Conservation (phyloP, 164 flowering plant species). For the Chimonanthus praecox region DNA sequence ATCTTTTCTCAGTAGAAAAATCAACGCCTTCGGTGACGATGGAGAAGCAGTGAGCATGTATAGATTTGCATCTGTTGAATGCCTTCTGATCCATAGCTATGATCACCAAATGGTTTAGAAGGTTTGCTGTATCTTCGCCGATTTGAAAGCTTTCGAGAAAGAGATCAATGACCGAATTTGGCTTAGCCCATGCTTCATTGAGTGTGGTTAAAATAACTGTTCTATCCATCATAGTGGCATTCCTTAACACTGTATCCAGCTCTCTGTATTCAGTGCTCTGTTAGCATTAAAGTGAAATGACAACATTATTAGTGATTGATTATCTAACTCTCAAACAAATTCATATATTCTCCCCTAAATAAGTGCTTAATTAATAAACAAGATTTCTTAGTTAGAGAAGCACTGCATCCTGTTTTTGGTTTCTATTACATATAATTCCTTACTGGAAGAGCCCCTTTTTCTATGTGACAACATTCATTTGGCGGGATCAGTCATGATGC, state of each 20-base stretch:
- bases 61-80: slow-evolving; percentile 41
- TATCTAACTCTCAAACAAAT: too few species aligned
- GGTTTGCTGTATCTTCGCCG: slow-evolving; percentile 49
- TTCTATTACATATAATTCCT: too few species aligned
- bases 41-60: slow-evolving; percentile 62
- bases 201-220: slow-evolving; percentile 77
- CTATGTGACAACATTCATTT: too few species aligned
- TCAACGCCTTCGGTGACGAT: slow-evolving; percentile 57
- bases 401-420: too few species aligned
- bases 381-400: too few species aligned
- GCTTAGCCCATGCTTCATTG: slow-evolving; percentile 82
- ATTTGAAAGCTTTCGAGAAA: slow-evolving; percentile 72
- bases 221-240: slow-evolving; percentile 54
- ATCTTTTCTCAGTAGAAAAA: slow-evolving; percentile 65
- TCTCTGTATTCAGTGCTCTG: too few species aligned
- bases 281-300: too few species aligned
- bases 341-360: too few species aligned
- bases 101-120: slow-evolving; percentile 70
- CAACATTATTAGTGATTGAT: too few species aligned
- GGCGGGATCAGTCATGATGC: too few species aligned
- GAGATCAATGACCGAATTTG: slow-evolving; percentile 58
- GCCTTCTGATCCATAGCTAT: slow-evolving; percentile 71
- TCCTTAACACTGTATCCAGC: slow-evolving; percentile 45
- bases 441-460: too few species aligned
- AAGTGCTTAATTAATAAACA: too few species aligned